phyloP scores from a whole-genome alignment of 2,329 filamentous ascomycete genomes.

The Xylaria sp. region DNA sequence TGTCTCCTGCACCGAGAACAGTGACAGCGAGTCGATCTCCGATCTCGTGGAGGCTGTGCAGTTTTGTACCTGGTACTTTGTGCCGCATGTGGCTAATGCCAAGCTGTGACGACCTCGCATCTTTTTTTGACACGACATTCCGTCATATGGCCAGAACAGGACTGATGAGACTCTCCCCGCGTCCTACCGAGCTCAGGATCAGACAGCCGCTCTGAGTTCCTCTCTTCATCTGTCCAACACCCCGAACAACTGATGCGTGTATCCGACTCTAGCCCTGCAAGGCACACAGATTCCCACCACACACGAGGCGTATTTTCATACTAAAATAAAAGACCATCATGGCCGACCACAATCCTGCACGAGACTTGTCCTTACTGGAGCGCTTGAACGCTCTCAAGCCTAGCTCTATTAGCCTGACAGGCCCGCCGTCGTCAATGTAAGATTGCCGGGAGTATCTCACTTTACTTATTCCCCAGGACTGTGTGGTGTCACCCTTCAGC shows the following conservation, averaged over 20 bases:
- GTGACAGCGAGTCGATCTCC: neutral
- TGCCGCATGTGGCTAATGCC: neutral
- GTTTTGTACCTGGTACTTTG: neutral
- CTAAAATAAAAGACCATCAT: constrained; percentile 18
- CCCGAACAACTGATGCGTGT: no score
- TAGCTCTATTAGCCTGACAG: constrained; percentile 32
- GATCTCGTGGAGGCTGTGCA: neutral
- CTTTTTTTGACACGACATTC: neutral
- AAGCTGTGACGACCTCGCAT: neutral
- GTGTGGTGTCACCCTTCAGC: neutral
- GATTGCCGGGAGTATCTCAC: constrained; percentile 14
- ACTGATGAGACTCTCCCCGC: neutral
- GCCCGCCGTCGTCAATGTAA: constrained; percentile 37
- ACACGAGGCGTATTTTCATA: neutral
- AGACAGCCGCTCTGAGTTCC: neutral
- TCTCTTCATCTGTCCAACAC: neutral
- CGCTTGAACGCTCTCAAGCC: constrained; percentile 50
- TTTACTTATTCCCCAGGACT: neutral
- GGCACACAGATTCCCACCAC: neutral
- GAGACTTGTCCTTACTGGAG: constrained; percentile 46
- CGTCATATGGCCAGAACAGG: neutral
- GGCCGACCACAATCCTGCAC: constrained; percentile 18
- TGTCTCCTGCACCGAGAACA: no score
- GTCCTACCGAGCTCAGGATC: no score
- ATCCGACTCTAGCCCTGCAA: neutral